phyloP scores from a whole-genome alignment of 768 basidiomycete genomes.

The Xerocomus spinulosus region DNA sequence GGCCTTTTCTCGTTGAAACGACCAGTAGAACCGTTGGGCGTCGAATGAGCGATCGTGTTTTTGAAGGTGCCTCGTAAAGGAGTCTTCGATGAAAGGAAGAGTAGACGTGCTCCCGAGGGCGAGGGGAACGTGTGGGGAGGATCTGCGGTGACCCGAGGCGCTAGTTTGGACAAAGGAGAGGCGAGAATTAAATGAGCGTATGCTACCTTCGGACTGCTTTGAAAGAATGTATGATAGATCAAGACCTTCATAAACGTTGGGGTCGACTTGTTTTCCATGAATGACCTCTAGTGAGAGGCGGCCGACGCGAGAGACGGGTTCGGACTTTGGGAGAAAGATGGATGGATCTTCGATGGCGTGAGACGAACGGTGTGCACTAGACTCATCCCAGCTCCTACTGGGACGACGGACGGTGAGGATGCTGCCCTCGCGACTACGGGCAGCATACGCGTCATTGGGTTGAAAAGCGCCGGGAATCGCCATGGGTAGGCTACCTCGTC shows the following conservation, averaged over 20 bases:
- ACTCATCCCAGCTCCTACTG: conserved; percentile 58
- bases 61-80: conserved; percentile 36
- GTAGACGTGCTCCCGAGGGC: conserved; percentile 33
- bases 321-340: conserved; percentile 43
- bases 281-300: conserved; percentile 51
- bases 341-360: conserved; percentile 18
- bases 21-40: conserved; percentile 48
- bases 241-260: conserved; percentile 33
- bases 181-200: conserved; percentile 28
- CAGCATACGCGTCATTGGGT: conserved; percentile 18
- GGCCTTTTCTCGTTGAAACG: conserved; percentile 51
- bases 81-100: conserved; percentile 36
- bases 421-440: conserved; percentile 54
- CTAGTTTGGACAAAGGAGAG: conserved; percentile 15
- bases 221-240: conserved; percentile 43
- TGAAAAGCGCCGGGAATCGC: conserved; percentile 43
- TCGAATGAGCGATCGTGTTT: conserved; percentile 42
- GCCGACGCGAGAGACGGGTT: conserved; percentile 39
- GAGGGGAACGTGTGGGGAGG: conserved; percentile 21
- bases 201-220: conserved; percentile 29
- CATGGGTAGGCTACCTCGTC: conserved; percentile 60
- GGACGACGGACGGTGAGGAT: conserved; percentile 54
- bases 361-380: conserved; percentile 19
- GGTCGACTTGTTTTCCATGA: conserved; percentile 20
- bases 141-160: conserved; percentile 5